Evolutionary conservation across 306 rosid genomes (phyloP).

Genomic region (Gastrolobium villosum): DNA sequence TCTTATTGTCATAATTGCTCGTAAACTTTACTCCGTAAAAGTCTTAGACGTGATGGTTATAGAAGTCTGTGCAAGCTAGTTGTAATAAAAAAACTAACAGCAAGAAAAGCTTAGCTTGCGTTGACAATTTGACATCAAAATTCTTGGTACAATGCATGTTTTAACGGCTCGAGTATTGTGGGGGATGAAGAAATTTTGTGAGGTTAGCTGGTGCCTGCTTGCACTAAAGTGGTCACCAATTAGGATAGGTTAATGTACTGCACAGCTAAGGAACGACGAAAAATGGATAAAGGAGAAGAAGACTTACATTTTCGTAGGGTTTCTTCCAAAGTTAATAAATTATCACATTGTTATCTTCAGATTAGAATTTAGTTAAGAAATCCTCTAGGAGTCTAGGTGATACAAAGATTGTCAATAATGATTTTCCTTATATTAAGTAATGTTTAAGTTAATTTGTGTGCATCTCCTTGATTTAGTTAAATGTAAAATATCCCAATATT

Average conservation of each 20-base stretch:
- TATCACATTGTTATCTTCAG: conserved; percentile 12
- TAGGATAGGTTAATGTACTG: conserved; percentile 8
- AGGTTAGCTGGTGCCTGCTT: conserved; percentile 38
- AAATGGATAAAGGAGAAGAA: neutral
- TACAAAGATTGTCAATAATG: neutral
- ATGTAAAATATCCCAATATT: neutral
- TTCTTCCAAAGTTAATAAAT: neutral
- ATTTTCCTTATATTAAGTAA: neutral
- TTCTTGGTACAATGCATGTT: conserved; percentile 45
- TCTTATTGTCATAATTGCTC: neutral
- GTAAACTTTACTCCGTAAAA: neutral
- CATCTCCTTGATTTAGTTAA: neutral
- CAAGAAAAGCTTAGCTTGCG: conserved; percentile 18
- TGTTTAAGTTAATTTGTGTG: neutral
- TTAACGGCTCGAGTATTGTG: neutral
- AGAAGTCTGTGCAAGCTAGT: conserved; percentile 25
- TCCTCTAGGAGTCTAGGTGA: neutral
- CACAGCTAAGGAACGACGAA: neutral
- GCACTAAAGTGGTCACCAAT: conserved; percentile 44
- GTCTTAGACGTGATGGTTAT: conserved; percentile 27
- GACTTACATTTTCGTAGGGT: neutral
- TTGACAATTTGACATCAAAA: conserved; percentile 44
- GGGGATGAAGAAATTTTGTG: conserved; percentile 1
- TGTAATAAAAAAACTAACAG: conserved; percentile 47
- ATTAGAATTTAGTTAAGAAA: neutral